These are phyloP conservation scores for Dillenia turbinata DNA, from an alignment of 164 flowering plant genomes.

Conservation along the genomic window DNA sequence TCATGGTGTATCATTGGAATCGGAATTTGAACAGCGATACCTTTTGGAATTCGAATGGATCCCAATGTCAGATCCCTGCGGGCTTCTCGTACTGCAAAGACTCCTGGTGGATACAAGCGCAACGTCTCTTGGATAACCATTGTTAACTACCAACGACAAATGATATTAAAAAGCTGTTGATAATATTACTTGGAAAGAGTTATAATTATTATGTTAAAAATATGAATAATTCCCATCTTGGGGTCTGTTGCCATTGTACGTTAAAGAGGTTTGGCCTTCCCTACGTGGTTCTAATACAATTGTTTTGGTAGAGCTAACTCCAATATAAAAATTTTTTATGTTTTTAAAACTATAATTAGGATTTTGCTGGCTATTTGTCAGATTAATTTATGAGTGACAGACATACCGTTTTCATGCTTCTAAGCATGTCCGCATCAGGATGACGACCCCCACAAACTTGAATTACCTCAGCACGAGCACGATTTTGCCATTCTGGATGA, in stretches of 20 bases:
- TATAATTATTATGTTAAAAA: neutral
- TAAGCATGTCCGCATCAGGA: slow-evolving; percentile 26
- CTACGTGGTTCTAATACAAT: too few relatives aligned
- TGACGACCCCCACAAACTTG: slow-evolving; percentile 21
- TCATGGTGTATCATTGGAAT: slow-evolving; percentile 24
- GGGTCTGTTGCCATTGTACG: too few relatives aligned
- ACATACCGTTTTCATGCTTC: slow-evolving; percentile 41
- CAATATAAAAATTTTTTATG: neutral
- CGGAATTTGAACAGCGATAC: slow-evolving; percentile 18
- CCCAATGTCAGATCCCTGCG: slow-evolving; percentile 14
- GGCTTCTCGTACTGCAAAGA: slow-evolving; percentile 25
- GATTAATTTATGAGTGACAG: neutral
- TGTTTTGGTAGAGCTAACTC: too few relatives aligned
- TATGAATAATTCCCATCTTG: too few relatives aligned
- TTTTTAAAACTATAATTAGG: too few relatives aligned
- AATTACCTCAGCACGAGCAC: slow-evolving; percentile 31
- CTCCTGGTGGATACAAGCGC: slow-evolving; percentile 26
- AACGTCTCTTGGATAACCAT: slow-evolving; percentile 36
- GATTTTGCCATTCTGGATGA: slow-evolving; percentile 57
- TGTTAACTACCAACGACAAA: slow-evolving; percentile 14
- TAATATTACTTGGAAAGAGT: neutral
- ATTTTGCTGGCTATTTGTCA: too few relatives aligned
- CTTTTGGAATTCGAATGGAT: slow-evolving; percentile 18
- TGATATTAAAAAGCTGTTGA: neutral
- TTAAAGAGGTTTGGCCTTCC: too few relatives aligned